Evolutionary conservation across 805 yeast genomes (phyloP).

Genomic region (Pichia cabralensis): DNA sequence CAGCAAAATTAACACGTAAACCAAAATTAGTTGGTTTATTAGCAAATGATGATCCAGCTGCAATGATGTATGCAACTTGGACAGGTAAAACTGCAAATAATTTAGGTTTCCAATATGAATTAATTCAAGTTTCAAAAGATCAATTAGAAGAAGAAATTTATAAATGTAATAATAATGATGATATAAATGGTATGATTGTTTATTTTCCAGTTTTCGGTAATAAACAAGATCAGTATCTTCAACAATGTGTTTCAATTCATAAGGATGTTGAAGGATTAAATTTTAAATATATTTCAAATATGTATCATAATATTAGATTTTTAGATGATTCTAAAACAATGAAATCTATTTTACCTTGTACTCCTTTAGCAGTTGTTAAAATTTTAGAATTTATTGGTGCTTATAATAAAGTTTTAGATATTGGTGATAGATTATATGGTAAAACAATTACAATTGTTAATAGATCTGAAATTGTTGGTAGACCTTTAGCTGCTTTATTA

Average conservation of each 20-base stretch:
- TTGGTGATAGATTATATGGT: conserved; percentile 90
- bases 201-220: conserved; percentile 97
- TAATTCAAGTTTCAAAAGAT: conserved; percentile 64
- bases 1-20: conserved; percentile 36
- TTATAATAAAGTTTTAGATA: conserved; percentile 70
- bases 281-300: conserved; percentile 82
- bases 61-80: conserved; percentile 91
- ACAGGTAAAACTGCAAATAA: conserved; percentile 84
- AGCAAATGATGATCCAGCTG: conserved; percentile 93
- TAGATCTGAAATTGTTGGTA: conserved; percentile 93
- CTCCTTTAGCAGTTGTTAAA: conserved; percentile 92
- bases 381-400: conserved; percentile 83
- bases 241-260: conserved; percentile 82
- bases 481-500: conserved; percentile 89
- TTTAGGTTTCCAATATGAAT: conserved; percentile 77
- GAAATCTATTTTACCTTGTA: conserved; percentile 91
- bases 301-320: conserved; percentile 87
- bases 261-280: conserved; percentile 96
- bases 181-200: conserved; percentile 87
- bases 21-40: conserved; percentile 86
- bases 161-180: conserved; percentile 67
- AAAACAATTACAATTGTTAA: conserved; percentile 86
- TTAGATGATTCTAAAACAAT: conserved; percentile 55
- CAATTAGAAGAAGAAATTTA: conserved; percentile 76
- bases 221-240: conserved; percentile 89